These are phyloP conservation scores for Thraustochytrium sp. DNA, from an alignment of 352 stramenopile genomes.

Conservation along the genomic window DNA sequence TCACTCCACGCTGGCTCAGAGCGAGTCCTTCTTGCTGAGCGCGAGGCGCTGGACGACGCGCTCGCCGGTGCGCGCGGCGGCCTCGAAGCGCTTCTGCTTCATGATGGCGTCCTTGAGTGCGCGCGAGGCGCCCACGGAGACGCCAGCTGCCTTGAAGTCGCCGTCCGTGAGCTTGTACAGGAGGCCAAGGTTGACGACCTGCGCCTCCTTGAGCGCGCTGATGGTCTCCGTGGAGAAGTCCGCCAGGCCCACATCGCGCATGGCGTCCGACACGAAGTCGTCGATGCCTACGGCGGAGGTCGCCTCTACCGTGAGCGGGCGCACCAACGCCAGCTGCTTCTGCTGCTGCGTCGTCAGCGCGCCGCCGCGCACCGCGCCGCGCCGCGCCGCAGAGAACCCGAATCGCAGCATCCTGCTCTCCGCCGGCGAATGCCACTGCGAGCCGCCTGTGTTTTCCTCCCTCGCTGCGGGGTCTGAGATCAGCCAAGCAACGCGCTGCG, in stretches of 20 bases:
- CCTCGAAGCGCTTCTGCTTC: neutral
- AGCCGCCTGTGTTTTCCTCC: no score
- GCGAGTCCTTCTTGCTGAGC: neutral
- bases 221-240: slow-evolving; percentile 5
- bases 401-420: no score
- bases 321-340: no score
- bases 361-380: no score
- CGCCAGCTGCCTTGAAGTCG: slow-evolving; percentile 8
- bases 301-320: neutral
- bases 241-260: neutral
- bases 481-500: no score
- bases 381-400: no score
- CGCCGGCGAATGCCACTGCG: no score
- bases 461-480: no score
- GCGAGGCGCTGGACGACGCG: neutral
- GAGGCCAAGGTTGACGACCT: slow-evolving; percentile 1
- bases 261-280: neutral
- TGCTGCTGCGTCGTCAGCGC: neutral
- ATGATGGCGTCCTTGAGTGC: slow-evolving; percentile 8
- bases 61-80: neutral
- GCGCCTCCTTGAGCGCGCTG: neutral
- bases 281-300: neutral
- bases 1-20: no score
- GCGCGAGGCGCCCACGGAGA: neutral
- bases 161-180: neutral